phyloP scores from a whole-genome alignment of 1,139 yeast genomes.

The Taiozyma sp. region DNA sequence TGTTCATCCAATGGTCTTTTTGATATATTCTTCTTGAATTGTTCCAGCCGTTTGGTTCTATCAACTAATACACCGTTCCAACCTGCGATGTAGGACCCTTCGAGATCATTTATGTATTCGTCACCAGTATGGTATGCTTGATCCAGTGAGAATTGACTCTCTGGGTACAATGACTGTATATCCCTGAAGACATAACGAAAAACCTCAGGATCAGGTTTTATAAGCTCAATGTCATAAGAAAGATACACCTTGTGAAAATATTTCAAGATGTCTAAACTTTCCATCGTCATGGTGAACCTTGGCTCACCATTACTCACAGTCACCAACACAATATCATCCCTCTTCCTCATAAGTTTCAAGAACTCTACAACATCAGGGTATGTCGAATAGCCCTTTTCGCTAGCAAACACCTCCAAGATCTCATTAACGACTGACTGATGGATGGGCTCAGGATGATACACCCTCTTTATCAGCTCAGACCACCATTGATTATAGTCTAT shows the following conservation, averaged over 20 bases:
- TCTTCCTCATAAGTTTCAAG: conserved; percentile 25
- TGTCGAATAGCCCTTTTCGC: conserved; percentile 43
- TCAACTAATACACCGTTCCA: conserved; percentile 57
- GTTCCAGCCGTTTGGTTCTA: conserved; percentile 25
- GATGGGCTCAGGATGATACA: conserved; percentile 32
- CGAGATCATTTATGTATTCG: conserved; percentile 45
- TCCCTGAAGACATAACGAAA: conserved; percentile 36
- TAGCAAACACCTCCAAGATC: conserved; percentile 41
- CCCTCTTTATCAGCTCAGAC: conserved; percentile 40
- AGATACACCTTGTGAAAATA: conserved; percentile 41
- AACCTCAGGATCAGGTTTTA: conserved; percentile 47
- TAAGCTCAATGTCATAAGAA: conserved; percentile 48
- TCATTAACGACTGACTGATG: conserved; percentile 30
- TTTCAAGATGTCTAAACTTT: conserved; percentile 37
- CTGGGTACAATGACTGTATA: conserved; percentile 12
- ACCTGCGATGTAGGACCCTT: conserved; percentile 49
- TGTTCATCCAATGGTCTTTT: background rate
- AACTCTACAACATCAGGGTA: conserved; percentile 51
- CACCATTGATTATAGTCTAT: conserved; percentile 50
- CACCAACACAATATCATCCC: conserved; percentile 33
- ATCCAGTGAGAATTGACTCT: conserved; percentile 16
- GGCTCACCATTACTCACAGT: conserved; percentile 60
- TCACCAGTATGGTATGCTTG: conserved; percentile 65
- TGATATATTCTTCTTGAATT: background rate
- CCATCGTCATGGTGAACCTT: conserved; percentile 37